Conservation (phyloP, 2,329 filamentous ascomycete genomes). For the Fusarium palustre region DNA sequence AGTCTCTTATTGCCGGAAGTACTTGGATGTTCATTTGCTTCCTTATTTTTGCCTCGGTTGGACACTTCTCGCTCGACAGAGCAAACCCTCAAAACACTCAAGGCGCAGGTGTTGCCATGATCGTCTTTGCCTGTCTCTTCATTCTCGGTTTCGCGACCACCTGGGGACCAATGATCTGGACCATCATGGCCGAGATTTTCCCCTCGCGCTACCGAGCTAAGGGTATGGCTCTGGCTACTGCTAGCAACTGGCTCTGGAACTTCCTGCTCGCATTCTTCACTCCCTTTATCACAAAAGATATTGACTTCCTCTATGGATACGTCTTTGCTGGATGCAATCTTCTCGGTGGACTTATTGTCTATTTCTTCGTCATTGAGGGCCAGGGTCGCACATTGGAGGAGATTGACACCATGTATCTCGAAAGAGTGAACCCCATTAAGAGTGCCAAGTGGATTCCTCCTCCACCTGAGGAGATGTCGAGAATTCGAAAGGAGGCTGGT, state of each 20-base stretch:
- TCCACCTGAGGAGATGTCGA: constrained; percentile 57
- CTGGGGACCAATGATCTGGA: constrained; percentile 75
- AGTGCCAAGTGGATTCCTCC: constrained; percentile 66
- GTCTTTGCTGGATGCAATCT: constrained; percentile 80
- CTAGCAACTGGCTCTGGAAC: constrained; percentile 77
- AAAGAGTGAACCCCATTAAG: constrained; percentile 72
- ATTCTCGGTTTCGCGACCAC: constrained; percentile 75
- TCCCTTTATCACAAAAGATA: constrained; percentile 78
- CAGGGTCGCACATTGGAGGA: constrained; percentile 81
- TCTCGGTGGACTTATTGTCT: constrained; percentile 72
- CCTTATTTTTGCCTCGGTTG: constrained; percentile 66
- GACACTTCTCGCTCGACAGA: constrained; percentile 60
- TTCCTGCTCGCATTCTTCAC: constrained; percentile 84
- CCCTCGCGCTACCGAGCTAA: constrained; percentile 70
- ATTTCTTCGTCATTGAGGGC: constrained; percentile 81
- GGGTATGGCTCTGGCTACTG: constrained; percentile 70
- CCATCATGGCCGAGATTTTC: constrained; percentile 73
- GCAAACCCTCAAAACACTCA: constrained; percentile 51
- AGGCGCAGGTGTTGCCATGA: constrained; percentile 68
- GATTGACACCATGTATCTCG: constrained; percentile 82
- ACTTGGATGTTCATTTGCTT: constrained; percentile 72
- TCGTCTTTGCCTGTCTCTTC: constrained; percentile 72
- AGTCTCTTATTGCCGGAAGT: constrained; percentile 71
- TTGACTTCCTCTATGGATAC: constrained; percentile 79
- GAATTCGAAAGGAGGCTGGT: constrained; percentile 57